These are phyloP conservation scores for Selaginella moellendorffii DNA, from an alignment of 75 land plant genomes.

Conservation along the genomic window DNA sequence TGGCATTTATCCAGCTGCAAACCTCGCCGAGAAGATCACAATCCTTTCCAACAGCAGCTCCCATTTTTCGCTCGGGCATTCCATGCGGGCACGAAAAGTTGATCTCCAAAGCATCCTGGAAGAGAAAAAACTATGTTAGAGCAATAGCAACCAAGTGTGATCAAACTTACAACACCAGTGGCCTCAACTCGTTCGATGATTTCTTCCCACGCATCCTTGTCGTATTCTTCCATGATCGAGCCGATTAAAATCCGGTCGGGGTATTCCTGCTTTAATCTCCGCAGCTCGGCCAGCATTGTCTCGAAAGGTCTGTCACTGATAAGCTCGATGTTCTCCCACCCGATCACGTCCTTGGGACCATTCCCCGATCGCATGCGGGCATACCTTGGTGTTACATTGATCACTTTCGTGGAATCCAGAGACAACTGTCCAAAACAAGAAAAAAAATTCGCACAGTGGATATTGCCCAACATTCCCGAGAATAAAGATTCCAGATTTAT, in stretches of 20 bases:
- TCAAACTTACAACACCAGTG: slow-evolving; percentile 70
- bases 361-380: slow-evolving; percentile 66
- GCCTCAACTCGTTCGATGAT: slow-evolving; percentile 94
- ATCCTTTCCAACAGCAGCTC: slow-evolving; percentile 97
- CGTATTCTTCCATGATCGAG: slow-evolving; percentile 96
- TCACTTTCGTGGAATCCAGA: slow-evolving; percentile 84
- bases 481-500: too few species aligned
- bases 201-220: slow-evolving; percentile 92
- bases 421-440: too few species aligned
- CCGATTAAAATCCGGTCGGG: slow-evolving; percentile 94
- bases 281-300: slow-evolving; percentile 85
- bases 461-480: too few species aligned
- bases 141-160: not conserved
- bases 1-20: slow-evolving; percentile 94
- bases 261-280: slow-evolving; percentile 79
- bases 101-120: slow-evolving; percentile 88
- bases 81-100: slow-evolving; percentile 99
- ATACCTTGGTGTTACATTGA: slow-evolving; percentile 96
- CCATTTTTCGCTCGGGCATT: slow-evolving; percentile 99
- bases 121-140: too few species aligned
- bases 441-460: too few species aligned
- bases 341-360: slow-evolving; percentile 81
- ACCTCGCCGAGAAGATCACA: slow-evolving; percentile 78
- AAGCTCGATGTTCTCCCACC: slow-evolving; percentile 98
- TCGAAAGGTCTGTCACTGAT: slow-evolving; percentile 97